A percentile compares a stretch with the other conserved stretches of the same genome.
Conservation (phyloP, 495 filamentous ascomycete genomes). For the Tuber aestivum region DNA sequence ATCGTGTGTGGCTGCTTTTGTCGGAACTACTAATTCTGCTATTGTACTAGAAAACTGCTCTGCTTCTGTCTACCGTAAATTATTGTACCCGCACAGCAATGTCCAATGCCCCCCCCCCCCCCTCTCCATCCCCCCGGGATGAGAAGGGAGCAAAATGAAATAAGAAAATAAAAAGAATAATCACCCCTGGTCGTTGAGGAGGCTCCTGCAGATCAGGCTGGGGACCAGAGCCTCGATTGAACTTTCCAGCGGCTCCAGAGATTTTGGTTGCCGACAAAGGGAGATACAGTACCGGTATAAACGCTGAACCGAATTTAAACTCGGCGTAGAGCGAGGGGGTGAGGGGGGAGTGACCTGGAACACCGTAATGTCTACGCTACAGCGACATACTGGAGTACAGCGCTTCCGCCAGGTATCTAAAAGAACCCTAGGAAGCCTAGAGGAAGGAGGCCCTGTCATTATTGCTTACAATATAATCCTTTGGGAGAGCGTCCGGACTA, state of each 20-base stretch:
- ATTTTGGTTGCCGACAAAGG: slow-evolving; percentile 29
- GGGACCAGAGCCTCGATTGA: slow-evolving; percentile 38
- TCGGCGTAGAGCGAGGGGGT: slow-evolving; percentile 21
- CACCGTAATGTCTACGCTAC: slow-evolving; percentile 8
- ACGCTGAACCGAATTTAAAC: slow-evolving; percentile 39
- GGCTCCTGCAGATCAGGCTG: slow-evolving; percentile 37
- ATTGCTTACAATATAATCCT: slow-evolving; percentile 34
- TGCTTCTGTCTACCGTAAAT: not conserved
- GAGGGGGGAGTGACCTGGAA: slow-evolving; percentile 23
- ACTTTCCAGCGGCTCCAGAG: slow-evolving; percentile 38
- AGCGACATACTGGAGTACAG: not conserved
- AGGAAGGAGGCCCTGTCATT: slow-evolving; percentile 22
- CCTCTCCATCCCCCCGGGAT: not conserved
- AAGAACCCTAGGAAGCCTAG: slow-evolving; percentile 18
- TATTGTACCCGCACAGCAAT: not conserved
- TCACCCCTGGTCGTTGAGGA: slow-evolving; percentile 29
- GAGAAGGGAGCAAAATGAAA: not conserved
- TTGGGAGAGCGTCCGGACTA: not conserved
- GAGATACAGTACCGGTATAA: slow-evolving; percentile 16
- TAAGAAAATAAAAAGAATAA: not conserved
- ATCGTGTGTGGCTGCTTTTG: not conserved
- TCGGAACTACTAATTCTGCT: not conserved
- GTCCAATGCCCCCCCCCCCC: not conserved
- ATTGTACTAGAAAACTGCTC: not conserved
- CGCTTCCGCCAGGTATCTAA: slow-evolving; percentile 27